Percentiles rank a stretch among this genome's conserved stretches.
phyloP scores from a whole-genome alignment of 345 rosid genomes.

The Zanthoxylum bungeanum region DNA sequence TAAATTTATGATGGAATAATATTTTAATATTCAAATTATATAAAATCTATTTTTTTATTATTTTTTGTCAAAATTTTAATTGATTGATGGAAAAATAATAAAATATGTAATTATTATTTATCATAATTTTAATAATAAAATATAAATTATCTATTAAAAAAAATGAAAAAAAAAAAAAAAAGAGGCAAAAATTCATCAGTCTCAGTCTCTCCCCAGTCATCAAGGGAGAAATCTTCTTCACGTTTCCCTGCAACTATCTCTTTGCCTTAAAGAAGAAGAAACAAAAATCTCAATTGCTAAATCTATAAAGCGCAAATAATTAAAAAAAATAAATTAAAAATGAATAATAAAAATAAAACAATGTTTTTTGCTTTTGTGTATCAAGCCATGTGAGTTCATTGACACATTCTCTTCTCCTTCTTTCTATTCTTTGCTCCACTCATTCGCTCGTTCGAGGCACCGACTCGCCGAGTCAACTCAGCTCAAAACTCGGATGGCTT shows the following conservation, averaged over 20 bases:
- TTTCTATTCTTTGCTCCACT: not conserved
- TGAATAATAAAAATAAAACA: conserved; percentile 7
- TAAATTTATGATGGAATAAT: too few species aligned
- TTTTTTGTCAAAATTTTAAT: too few species aligned
- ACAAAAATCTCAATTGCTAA: conserved; percentile 32
- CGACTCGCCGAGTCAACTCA: conserved; percentile 41
- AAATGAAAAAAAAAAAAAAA: conserved; percentile 11
- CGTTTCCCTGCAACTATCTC: conserved; percentile 41
- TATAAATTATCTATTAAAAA: too few species aligned
- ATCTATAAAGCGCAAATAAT: not conserved
- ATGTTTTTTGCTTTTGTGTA: conserved; percentile 50
- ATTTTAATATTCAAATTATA: too few species aligned
- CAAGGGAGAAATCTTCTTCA: conserved; percentile 5
- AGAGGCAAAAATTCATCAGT: conserved; percentile 21
- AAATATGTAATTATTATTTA: too few species aligned
- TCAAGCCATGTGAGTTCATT: conserved; percentile 83
- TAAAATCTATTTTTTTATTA: too few species aligned
- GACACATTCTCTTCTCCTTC: conserved; percentile 51
- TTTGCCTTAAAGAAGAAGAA: conserved; percentile 72
- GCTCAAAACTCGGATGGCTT: conserved; percentile 43
- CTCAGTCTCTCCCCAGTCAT: conserved; percentile 20
- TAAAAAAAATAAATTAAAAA: conserved; percentile 1
- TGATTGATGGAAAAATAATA: too few species aligned
- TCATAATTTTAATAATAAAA: too few species aligned
- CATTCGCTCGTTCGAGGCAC: conserved; percentile 31